Conservation (phyloP, 805 yeast species). For the Ogataea nitratoaversa region DNA sequence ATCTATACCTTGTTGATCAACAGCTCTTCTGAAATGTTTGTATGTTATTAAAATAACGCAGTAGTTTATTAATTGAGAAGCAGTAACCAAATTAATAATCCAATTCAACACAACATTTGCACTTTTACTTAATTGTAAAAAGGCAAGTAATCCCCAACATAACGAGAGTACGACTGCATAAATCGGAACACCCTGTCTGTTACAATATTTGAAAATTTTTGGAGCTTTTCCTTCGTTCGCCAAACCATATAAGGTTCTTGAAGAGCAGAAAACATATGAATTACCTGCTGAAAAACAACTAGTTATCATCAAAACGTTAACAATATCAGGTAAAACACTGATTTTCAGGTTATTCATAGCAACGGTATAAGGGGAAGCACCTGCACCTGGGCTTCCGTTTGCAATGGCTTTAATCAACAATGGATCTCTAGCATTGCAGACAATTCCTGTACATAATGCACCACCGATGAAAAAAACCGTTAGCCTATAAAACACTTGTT, state of each 20-base stretch:
- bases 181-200: constrained; percentile 71
- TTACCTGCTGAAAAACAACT: constrained; percentile 82
- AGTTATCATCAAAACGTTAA: constrained; percentile 68
- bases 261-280: constrained; percentile 69
- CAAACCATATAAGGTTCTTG: constrained; percentile 62
- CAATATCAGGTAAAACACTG: constrained; percentile 63
- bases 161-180: constrained; percentile 49
- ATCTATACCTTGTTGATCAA: constrained; percentile 47
- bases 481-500: constrained; percentile 40
- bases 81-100: constrained; percentile 68
- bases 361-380: constrained; percentile 71
- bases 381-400: constrained; percentile 39
- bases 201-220: constrained; percentile 53
- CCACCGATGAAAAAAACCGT: constrained; percentile 44
- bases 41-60: constrained; percentile 54
- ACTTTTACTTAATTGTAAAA: constrained; percentile 57
- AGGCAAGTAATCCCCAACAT: constrained; percentile 62
- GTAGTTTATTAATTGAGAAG: constrained; percentile 63
- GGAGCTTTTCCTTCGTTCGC: constrained; percentile 75
- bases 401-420: constrained; percentile 30
- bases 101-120: constrained; percentile 67
- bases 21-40: constrained; percentile 57
- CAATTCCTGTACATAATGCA: constrained; percentile 43
- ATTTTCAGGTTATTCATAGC: constrained; percentile 69
- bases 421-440: constrained; percentile 40